A percentile compares a stretch with the other conserved stretches of the same genome.
phyloP scores from a whole-genome alignment of 331 rosid genomes.

The Pyracantha coccinea region DNA sequence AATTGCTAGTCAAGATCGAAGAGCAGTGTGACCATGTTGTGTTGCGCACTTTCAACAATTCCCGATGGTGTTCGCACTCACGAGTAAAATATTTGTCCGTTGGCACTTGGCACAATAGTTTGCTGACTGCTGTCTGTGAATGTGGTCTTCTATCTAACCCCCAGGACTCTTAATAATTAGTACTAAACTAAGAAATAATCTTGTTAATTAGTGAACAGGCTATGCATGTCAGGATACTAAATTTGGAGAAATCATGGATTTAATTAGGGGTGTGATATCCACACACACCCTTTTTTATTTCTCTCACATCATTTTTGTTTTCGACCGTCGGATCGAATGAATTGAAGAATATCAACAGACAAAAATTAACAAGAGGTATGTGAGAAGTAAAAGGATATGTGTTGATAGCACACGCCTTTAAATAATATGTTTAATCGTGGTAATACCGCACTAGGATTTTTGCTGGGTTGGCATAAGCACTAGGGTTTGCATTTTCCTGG shows the following conservation, averaged over 20 bases:
- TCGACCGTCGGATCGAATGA: rapidly evolving
- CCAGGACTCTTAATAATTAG: not conserved
- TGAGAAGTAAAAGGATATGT: too few relatives aligned
- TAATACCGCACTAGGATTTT: too few relatives aligned
- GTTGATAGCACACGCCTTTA: too few relatives aligned
- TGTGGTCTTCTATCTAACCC: constrained; percentile 13
- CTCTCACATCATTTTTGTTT: too few relatives aligned
- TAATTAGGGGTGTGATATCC: too few relatives aligned
- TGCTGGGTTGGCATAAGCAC: not conserved
- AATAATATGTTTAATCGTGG: too few relatives aligned
- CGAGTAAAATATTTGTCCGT: constrained; percentile 42
- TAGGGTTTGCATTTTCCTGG: not conserved
- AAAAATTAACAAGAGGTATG: too few relatives aligned
- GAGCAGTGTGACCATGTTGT: constrained; percentile 27
- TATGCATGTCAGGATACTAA: constrained; percentile 10
- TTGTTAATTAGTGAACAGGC: not conserved
- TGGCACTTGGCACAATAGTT: constrained; percentile 37
- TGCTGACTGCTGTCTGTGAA: constrained; percentile 11
- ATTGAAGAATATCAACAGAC: too few relatives aligned
- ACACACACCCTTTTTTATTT: too few relatives aligned
- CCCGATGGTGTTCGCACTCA: constrained; percentile 45
- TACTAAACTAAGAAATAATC: not conserved
- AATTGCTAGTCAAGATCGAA: constrained; percentile 10
- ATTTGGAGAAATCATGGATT: too few relatives aligned
- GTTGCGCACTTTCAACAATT: constrained; percentile 41